Conservation (phyloP, 192 early-diverging fungal genomes). For the Backusella liffmaniae region DNA sequence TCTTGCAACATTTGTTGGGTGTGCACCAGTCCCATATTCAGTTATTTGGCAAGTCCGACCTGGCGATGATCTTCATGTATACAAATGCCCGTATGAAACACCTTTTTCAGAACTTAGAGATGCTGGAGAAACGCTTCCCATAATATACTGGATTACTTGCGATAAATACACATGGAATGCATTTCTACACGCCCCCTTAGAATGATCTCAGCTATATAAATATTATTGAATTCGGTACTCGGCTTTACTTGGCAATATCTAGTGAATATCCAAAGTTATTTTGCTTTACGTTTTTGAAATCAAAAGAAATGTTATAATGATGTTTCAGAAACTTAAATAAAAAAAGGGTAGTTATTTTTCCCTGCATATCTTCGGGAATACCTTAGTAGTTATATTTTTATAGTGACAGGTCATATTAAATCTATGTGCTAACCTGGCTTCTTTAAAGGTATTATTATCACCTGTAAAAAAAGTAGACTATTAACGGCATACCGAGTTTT, state of each 20-base stretch:
- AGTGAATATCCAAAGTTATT: not conserved
- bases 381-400: not conserved
- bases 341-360: not conserved
- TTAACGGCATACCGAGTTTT: not conserved
- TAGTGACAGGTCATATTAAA: not conserved
- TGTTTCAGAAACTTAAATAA: not conserved
- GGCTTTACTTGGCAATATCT: not conserved
- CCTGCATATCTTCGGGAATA: not conserved
- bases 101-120: not conserved
- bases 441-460: no score
- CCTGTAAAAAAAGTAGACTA: no score
- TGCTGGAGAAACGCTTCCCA: not conserved
- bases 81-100: not conserved
- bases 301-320: not conserved
- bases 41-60: not conserved
- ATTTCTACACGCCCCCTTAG: not conserved
- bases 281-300: not conserved
- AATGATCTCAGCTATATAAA: not conserved
- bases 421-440: no score
- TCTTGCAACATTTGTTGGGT: not conserved
- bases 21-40: not conserved
- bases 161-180: not conserved
- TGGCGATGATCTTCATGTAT: not conserved
- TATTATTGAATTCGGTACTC: not conserved
- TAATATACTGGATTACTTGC: not conserved